phyloP scores from a whole-genome alignment of 108 stramenopile species.

The Mayamaea pseudoterrestris region DNA sequence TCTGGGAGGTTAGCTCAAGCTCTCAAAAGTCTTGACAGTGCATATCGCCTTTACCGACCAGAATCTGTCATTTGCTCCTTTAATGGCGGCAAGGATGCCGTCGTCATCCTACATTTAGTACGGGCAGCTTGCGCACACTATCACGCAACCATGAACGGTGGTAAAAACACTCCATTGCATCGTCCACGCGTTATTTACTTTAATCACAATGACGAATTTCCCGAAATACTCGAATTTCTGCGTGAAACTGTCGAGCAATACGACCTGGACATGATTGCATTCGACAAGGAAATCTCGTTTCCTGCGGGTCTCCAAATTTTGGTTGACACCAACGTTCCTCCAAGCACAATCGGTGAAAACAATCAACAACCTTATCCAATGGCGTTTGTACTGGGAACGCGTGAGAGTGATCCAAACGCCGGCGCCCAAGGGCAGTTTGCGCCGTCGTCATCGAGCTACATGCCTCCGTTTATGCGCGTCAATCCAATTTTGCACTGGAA shows the following conservation, averaged over 20 bases:
- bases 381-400: conserved; percentile 93
- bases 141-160: conserved; percentile 19
- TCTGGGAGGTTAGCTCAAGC: conserved; percentile 37
- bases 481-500: conserved; percentile 93
- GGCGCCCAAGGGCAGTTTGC: conserved; percentile 60
- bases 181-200: conserved; percentile 75
- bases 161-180: conserved; percentile 22
- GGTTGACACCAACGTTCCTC: conserved; percentile 34
- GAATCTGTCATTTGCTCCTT: conserved; percentile 72
- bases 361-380: conserved; percentile 31
- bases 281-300: conserved; percentile 51
- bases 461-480: conserved; percentile 97
- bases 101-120: conserved; percentile 87
- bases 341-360: conserved; percentile 4
- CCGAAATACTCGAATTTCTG: conserved; percentile 45
- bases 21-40: conserved; percentile 52
- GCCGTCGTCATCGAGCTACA: conserved; percentile 66
- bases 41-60: conserved; percentile 76
- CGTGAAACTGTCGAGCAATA: conserved; percentile 50
- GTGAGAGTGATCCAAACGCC: conserved; percentile 90
- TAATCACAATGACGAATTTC: conserved; percentile 72
- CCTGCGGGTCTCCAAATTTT: conserved; percentile 48
- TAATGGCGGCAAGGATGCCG: conserved; percentile 99
- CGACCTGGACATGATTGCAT: conserved; percentile 85
- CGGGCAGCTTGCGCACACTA: conserved; percentile 84